Conservation (phyloP, 2,329 filamentous ascomycete genomes). For the Myriosclerotinia scirpicola region DNA sequence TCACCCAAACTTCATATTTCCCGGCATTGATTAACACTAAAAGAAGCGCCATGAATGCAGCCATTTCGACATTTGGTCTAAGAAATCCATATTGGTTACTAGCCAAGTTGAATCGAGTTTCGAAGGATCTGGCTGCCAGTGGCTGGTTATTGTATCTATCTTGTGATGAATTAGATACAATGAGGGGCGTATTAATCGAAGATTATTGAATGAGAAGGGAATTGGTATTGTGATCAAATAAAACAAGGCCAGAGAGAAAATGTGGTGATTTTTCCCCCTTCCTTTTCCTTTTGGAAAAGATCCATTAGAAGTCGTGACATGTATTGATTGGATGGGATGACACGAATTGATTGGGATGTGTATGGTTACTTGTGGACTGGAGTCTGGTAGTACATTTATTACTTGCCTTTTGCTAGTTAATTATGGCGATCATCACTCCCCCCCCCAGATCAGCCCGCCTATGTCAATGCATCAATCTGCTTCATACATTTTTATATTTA, state of each 20-base stretch:
- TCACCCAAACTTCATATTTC: slow-evolving; percentile 4
- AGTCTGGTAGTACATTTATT: neutral
- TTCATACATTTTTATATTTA: neutral
- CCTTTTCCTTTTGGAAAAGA: neutral
- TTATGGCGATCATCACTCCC: slow-evolving; percentile 4
- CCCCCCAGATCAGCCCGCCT: slow-evolving; percentile 4
- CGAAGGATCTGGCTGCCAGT: neutral
- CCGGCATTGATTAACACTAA: slow-evolving; percentile 15
- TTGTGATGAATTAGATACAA: neutral
- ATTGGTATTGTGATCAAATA: no score
- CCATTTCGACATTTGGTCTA: slow-evolving; percentile 10
- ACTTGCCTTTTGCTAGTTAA: slow-evolving; percentile 12
- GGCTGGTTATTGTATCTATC: neutral
- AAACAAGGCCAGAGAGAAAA: neutral
- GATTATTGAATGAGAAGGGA: no score
- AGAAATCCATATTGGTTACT: neutral
- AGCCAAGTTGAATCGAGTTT: no score
- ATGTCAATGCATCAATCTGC: slow-evolving; percentile 14
- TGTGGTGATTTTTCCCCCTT: neutral
- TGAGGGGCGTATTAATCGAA: no score
- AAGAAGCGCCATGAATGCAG: slow-evolving; percentile 22
- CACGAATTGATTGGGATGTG: neutral
- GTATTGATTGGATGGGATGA: slow-evolving; percentile 9
- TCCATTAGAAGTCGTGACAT: slow-evolving; percentile 1
- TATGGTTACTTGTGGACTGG: neutral